A percentile compares a stretch with the other conserved stretches of the same genome.
phyloP scores from a whole-genome alignment of 163 green algal species.

The Scenedesmus sp. region DNA sequence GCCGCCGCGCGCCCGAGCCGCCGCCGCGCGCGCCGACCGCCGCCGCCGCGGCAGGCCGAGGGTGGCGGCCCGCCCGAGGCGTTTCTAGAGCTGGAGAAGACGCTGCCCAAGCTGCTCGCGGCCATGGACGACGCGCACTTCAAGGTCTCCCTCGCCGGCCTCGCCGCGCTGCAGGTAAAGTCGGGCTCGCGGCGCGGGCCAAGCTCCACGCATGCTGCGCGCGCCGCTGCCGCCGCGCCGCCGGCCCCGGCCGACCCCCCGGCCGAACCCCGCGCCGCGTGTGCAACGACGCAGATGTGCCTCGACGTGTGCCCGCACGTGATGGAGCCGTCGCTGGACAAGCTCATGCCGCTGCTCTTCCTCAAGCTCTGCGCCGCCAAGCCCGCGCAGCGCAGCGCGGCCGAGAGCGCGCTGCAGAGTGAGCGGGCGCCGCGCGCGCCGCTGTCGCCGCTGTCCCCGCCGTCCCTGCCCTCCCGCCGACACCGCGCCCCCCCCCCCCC shows the following conservation, averaged over 20 bases:
- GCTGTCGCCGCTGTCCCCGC: neutral
- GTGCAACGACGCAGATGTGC: constrained; percentile 53
- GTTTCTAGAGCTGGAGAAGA: constrained; percentile 29
- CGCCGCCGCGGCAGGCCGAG: constrained; percentile 11
- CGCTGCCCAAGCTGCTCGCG: constrained; percentile 37
- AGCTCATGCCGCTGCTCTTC: constrained; percentile 65
- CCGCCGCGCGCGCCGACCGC: no score
- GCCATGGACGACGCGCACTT: constrained; percentile 44
- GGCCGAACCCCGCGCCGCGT: neutral
- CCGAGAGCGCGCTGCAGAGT: constrained; percentile 62
- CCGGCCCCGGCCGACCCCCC: neutral
- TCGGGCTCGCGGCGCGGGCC: no score
- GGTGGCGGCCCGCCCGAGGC: neutral
- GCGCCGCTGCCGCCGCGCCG: neutral
- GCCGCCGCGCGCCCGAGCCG: no score
- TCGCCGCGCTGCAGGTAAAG: neutral
- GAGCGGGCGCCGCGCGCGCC: neutral
- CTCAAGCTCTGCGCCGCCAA: constrained; percentile 55
- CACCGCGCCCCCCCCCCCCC: no score
- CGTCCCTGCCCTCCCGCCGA: no score
- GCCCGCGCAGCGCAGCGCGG: constrained; percentile 26
- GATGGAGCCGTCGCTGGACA: constrained; percentile 60
- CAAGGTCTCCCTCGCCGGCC: constrained; percentile 44
- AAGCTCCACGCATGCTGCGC: neutral
- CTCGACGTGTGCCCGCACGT: constrained; percentile 47